Evolutionary conservation across 768 basidiomycete species (phyloP).

Genomic region (Coprinopsis strossmayeri): DNA sequence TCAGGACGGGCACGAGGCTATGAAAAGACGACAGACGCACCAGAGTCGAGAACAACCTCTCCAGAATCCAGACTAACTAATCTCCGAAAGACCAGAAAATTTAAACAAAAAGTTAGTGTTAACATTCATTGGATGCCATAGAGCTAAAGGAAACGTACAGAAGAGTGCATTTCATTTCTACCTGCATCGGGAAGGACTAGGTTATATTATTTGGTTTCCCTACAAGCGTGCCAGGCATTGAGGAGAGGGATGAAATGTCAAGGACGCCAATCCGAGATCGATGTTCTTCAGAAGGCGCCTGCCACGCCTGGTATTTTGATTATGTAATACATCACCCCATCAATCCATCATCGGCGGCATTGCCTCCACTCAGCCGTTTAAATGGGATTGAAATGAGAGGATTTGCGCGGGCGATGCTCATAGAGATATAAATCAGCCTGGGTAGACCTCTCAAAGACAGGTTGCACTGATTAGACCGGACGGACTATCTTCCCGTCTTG

Average conservation of each 20-base stretch:
- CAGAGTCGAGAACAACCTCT: not conserved
- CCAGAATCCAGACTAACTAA: not conserved
- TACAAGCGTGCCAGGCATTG: slow-evolving; percentile 3
- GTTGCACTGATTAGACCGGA: too few relatives aligned
- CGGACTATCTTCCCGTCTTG: too few relatives aligned
- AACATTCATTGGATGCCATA: not conserved
- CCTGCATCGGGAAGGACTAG: slow-evolving; percentile 1
- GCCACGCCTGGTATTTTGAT: too few relatives aligned
- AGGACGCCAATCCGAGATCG: not conserved
- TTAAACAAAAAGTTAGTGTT: not conserved
- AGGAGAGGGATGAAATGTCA: not conserved
- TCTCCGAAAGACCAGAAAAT: not conserved
- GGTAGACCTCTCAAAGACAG: too few relatives aligned
- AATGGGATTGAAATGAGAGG: too few relatives aligned
- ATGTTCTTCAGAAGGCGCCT: too few relatives aligned
- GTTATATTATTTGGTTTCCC: not conserved
- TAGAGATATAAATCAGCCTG: too few relatives aligned
- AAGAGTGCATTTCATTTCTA: not conserved
- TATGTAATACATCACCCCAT: too few relatives aligned
- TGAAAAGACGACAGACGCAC: slow-evolving; percentile 1
- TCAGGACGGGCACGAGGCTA: not conserved
- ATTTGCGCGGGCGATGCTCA: too few relatives aligned
- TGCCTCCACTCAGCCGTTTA: too few relatives aligned
- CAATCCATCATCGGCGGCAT: too few relatives aligned
- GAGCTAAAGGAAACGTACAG: not conserved